Evolutionary conservation across 306 rosid genomes (phyloP), one percentile per base, ranked within the genome.

Genomic region (Notholithocarpus densiflorus): DNA sequence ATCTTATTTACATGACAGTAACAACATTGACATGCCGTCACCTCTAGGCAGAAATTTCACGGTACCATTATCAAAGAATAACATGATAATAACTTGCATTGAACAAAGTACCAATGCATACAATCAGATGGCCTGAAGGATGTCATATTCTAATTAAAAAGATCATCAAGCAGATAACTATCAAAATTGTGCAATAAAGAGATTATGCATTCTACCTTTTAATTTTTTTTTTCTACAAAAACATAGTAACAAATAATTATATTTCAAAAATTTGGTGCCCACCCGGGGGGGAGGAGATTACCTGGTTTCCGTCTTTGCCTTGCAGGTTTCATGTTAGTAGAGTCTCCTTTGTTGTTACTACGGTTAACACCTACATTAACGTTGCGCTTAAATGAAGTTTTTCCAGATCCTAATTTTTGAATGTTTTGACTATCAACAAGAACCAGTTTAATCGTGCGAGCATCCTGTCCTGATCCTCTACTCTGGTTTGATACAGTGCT

Each of bases 241-340:
- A 48, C 17, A 48, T 48, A 48, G 14, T 11, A 48, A 48, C 53
- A 48, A 48, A 48, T 48, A 11, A 48, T 48, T 48, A 48, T 10
- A 48, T 10, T 48, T 48, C 53, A 48, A 48, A 48, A 48, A 12
- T 48, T 48, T 48, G 6, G 13, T n/a, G 65, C 24, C 14, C 15
- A 15, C 51, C 2, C 23, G 2, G 75, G 18, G 55, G 75, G 45
- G 59, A 82, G n/a, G 82, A 34, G 84, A 87, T 78, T 75, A 95
- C 99, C 97, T 85, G 93, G 82, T 90, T 93, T 95, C 85, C 86
- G 89, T 68, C 97, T 87, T 81, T 89, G 98, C 84, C 97, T 90
- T 32, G 89, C 75, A 77, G 98, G 87, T 89, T 91, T 95, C 88
- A 91, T 72, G 77, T 83, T 65, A 48, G 82, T 83, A 37, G 98